Percentiles rank a stretch among this genome's conserved stretches.
Evolutionary conservation across 768 basidiomycete species (phyloP).

Genomic region (Rhodocollybia butyracea): DNA sequence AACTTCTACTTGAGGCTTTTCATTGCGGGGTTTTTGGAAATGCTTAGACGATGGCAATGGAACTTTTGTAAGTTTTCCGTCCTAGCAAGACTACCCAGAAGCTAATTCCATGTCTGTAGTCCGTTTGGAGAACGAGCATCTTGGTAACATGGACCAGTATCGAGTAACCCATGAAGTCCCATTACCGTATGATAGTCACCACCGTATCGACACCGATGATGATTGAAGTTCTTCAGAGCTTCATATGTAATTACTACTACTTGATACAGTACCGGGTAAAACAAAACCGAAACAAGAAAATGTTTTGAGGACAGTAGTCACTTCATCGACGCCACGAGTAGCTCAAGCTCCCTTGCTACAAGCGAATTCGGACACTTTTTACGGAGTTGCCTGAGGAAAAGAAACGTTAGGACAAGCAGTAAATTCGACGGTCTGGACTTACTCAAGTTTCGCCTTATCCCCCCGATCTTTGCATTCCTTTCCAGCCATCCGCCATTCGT

Average conservation of each 20-base stretch:
- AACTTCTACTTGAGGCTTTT: slow-evolving; percentile 58
- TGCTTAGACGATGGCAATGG: slow-evolving; percentile 84
- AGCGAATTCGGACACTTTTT: slow-evolving; percentile 77
- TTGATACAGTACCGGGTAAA: too few species aligned
- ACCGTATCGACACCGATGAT: slow-evolving; percentile 35
- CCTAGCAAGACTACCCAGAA: background rate
- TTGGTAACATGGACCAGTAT: slow-evolving; percentile 92
- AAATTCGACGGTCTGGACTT: slow-evolving; percentile 28
- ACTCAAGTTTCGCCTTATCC: slow-evolving; percentile 86
- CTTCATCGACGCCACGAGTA: slow-evolving; percentile 63
- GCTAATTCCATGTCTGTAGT: slow-evolving; percentile 32
- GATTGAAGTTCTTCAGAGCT: slow-evolving; percentile 32
- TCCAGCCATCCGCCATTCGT: slow-evolving; percentile 87
- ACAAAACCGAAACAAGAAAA: too few species aligned
- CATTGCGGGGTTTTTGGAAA: slow-evolving; percentile 68
- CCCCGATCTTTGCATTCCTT: slow-evolving; percentile 87
- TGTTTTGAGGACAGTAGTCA: slow-evolving; percentile 25
- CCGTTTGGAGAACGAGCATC: slow-evolving; percentile 87
- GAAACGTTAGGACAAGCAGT: background rate
- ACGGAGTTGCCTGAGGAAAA: slow-evolving; percentile 56
- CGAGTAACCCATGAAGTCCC: slow-evolving; percentile 85
- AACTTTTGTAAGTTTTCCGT: slow-evolving; percentile 71
- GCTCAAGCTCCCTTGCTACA: slow-evolving; percentile 75
- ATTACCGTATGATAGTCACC: slow-evolving; percentile 66
- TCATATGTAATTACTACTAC: background rate